Percentiles rank a stretch among this genome's conserved stretches.
Conservation (phyloP, 225 moss, liverwort and hornwort genomes). For the Polytrichum commune region DNA sequence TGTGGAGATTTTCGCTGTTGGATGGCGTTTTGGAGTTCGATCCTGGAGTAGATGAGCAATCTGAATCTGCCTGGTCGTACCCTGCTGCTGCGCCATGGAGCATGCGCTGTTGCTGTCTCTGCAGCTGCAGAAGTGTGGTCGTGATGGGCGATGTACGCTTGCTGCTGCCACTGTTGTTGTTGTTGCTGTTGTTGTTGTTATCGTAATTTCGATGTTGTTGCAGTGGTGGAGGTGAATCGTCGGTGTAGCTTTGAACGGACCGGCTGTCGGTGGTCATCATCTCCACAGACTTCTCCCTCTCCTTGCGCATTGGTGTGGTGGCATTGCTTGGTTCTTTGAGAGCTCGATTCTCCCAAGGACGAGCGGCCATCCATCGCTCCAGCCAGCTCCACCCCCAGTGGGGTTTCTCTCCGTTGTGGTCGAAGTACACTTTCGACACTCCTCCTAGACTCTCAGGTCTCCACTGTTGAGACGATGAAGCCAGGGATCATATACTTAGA, state of each 20-base stretch:
- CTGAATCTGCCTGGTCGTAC: constrained; percentile 26
- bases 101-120: constrained; percentile 59
- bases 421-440: constrained; percentile 73
- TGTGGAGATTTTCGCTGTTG: constrained; percentile 19
- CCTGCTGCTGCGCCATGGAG: constrained; percentile 17
- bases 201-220: not conserved
- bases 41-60: constrained; percentile 32
- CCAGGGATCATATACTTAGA: no score
- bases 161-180: constrained; percentile 2
- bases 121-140: constrained; percentile 43
- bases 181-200: constrained; percentile 1
- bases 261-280: constrained; percentile 14
- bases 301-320: not conserved
- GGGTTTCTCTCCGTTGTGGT: constrained; percentile 66
- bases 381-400: constrained; percentile 99
- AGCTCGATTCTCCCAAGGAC: constrained; percentile 84
- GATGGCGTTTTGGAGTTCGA: constrained; percentile 26
- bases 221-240: constrained; percentile 27
- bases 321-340: constrained; percentile 18
- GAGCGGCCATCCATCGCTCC: constrained; percentile 99
- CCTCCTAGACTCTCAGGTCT: constrained; percentile 55
- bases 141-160: constrained; percentile 53
- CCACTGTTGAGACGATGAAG: constrained; percentile 50
- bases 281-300: constrained; percentile 14
- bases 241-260: constrained; percentile 24